Evolutionary conservation across 2,329 filamentous ascomycete genomes (phyloP).

Genomic region (Rhynchosporium graminicola): DNA sequence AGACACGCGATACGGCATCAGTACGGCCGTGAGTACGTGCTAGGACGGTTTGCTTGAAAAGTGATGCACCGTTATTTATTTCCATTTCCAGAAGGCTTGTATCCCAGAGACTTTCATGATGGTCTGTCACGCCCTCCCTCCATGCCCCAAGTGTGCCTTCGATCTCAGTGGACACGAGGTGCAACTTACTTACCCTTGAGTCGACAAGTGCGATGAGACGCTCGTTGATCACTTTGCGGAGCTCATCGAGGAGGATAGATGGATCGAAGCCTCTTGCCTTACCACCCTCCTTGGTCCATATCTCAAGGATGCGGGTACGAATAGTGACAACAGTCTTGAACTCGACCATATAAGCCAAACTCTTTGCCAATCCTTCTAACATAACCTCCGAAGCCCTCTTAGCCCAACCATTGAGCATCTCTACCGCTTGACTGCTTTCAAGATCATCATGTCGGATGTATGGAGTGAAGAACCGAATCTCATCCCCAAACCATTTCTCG

Average conservation of each 20-base stretch:
- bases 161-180: constrained; percentile 65
- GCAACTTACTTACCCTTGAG: constrained; percentile 62
- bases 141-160: constrained; percentile 61
- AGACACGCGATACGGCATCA: constrained; percentile 61
- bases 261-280: constrained; percentile 67
- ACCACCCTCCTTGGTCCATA: constrained; percentile 72
- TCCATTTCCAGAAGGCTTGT: constrained; percentile 63
- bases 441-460: constrained; percentile 83
- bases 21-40: constrained; percentile 73
- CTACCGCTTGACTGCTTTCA: constrained; percentile 58
- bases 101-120: constrained; percentile 66
- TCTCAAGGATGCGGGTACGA: constrained; percentile 68
- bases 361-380: constrained; percentile 60
- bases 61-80: constrained; percentile 62
- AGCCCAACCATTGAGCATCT: constrained; percentile 65
- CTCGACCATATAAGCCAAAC: constrained; percentile 60
- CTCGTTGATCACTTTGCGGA: constrained; percentile 69
- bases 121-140: constrained; percentile 54
- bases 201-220: constrained; percentile 66
- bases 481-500: constrained; percentile 77
- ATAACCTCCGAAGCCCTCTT: constrained; percentile 59
- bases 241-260: constrained; percentile 64
- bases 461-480: constrained; percentile 82
- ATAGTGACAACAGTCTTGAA: constrained; percentile 70
- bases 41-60: constrained; percentile 69